phyloP scores from a whole-genome alignment of 176 grass and related monocot genomes.

The Dactylis glomerata region DNA sequence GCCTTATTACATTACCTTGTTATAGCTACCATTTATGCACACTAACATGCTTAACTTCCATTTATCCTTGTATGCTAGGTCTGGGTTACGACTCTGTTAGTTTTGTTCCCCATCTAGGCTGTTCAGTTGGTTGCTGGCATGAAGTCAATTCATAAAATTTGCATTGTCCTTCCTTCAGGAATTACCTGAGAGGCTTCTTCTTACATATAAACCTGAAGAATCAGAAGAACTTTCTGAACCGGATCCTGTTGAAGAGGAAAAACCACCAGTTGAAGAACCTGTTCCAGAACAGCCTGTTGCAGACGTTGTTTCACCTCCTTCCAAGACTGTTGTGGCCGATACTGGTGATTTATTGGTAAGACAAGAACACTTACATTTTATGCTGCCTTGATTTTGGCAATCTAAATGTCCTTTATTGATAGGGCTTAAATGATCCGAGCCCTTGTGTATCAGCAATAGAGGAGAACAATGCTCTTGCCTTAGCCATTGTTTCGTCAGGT shows the following conservation, averaged over 20 bases:
- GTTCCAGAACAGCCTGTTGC: conserved; percentile 21
- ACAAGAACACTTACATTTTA: not conserved
- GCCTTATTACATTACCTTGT: not conserved
- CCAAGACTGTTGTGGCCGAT: conserved; percentile 33
- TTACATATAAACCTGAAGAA: conserved; percentile 91
- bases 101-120: not conserved
- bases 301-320: conserved; percentile 54
- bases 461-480: conserved; percentile 85
- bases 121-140: not conserved
- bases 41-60: not conserved
- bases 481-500: conserved; percentile 81
- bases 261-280: conserved; percentile 55
- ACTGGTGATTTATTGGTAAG: conserved; percentile 90
- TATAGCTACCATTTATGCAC: not conserved
- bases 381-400: not conserved
- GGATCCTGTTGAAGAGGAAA: conserved; percentile 61
- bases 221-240: conserved; percentile 50
- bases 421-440: conserved; percentile 79
- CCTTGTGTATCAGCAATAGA: conserved; percentile 84
- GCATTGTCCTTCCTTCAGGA: conserved; percentile 53
- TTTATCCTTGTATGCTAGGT: not conserved
- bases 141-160: not conserved
- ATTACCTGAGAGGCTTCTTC: conserved; percentile 93
- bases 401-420: conserved; percentile 18
- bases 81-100: not conserved